Evolutionary conservation across 768 basidiomycete genomes (phyloP).

Genomic region (Boletus speciosus): DNA sequence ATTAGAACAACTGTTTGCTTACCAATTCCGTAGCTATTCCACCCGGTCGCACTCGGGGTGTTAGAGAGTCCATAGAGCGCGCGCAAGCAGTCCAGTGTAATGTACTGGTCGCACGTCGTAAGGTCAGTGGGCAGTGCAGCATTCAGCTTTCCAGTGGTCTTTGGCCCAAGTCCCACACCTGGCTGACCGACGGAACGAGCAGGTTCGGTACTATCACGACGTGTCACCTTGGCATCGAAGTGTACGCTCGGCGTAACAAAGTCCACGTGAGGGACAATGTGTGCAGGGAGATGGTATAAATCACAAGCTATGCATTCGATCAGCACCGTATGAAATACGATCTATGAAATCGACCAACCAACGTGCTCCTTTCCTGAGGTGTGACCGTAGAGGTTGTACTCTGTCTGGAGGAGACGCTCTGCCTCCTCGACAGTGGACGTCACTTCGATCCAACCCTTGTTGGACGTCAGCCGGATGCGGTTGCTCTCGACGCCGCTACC

Average conservation of each 20-base stretch:
- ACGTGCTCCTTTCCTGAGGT: constrained; percentile 25
- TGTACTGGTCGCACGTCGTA: constrained; percentile 26
- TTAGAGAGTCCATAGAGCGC: constrained; percentile 25
- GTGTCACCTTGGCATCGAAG: constrained; percentile 27
- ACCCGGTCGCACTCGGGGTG: constrained; percentile 11
- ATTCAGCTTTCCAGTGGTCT: constrained; percentile 16
- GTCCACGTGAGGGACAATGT: constrained; percentile 32
- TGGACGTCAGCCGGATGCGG: constrained; percentile 20
- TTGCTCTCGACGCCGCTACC: constrained; percentile 22
- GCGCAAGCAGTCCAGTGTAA: constrained; percentile 30
- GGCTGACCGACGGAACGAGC: constrained; percentile 17
- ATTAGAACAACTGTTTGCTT: not conserved
- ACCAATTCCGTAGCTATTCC: constrained; percentile 33
- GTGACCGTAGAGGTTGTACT: constrained; percentile 34
- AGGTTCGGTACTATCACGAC: constrained; percentile 13
- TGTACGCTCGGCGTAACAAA: constrained; percentile 33
- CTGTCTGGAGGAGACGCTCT: constrained; percentile 32
- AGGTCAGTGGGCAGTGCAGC: constrained; percentile 5
- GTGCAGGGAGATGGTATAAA: constrained; percentile 31
- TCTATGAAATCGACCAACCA: constrained; percentile 18
- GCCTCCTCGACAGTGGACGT: constrained; percentile 31
- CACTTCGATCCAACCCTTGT: constrained; percentile 28
- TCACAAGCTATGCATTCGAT: constrained; percentile 26
- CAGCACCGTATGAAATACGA: not conserved
- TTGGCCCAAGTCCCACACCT: constrained; percentile 12